Conservation (phyloP, 192 early-diverging fungal species). For the Podila verticillata region DNA sequence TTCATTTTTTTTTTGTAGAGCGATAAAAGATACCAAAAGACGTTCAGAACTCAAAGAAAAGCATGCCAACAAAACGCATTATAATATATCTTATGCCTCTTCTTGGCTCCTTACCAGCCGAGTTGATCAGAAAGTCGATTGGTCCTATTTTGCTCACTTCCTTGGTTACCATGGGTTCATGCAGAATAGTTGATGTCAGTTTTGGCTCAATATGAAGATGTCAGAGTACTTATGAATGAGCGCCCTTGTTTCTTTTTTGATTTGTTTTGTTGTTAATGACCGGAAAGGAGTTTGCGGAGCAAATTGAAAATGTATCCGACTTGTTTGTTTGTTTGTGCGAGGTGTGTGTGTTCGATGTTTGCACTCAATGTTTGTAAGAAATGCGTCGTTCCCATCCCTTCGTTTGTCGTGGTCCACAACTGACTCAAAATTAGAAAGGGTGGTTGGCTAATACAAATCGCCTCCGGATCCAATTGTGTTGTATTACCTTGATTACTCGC, state of each 20-base stretch:
- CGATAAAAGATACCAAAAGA: not conserved
- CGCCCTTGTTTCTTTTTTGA: not conserved
- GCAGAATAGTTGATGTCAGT: not conserved
- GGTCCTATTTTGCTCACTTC: constrained; percentile 25
- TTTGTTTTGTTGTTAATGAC: too few species aligned
- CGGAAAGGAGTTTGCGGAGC: constrained; percentile 10
- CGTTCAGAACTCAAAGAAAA: constrained; percentile 12
- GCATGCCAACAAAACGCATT: not conserved
- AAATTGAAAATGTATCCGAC: constrained; percentile 5
- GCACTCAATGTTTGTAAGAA: not conserved
- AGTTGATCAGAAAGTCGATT: constrained; percentile 58
- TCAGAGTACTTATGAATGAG: not conserved
- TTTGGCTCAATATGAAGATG: not conserved
- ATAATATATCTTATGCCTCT: not conserved
- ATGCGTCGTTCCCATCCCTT: not conserved
- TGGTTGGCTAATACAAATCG: not conserved
- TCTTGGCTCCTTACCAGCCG: constrained; percentile 55
- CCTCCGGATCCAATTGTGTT: too few species aligned
- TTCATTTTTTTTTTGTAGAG: constrained; percentile 23
- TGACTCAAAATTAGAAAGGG: not conserved
- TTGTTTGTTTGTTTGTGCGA: too few species aligned
- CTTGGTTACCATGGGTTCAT: constrained; percentile 18
- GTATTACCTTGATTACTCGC: constrained; percentile 48
- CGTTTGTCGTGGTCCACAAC: not conserved
- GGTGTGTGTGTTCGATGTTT: too few species aligned